Conservation (phyloP, 2,329 filamentous ascomycete genomes). For the Graphiopsis chlorocephala region DNA sequence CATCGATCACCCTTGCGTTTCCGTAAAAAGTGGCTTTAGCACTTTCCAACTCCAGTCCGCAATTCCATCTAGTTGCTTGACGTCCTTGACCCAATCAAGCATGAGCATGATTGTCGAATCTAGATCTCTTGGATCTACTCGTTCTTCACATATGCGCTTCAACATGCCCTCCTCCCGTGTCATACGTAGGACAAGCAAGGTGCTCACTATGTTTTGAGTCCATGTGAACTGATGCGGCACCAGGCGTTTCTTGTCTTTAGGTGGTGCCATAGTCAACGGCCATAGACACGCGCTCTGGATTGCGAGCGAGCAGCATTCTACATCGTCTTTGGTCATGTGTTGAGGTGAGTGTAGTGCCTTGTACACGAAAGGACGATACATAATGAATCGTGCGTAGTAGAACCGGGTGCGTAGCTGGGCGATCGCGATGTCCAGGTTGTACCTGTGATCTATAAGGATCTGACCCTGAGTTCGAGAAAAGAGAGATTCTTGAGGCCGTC, state of each 20-base stretch:
- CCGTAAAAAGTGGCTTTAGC: slow-evolving; percentile 43
- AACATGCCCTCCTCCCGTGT: slow-evolving; percentile 53
- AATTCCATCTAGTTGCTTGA: slow-evolving; percentile 53
- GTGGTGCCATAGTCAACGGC: slow-evolving; percentile 43
- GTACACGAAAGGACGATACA: slow-evolving; percentile 58
- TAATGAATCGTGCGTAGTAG: slow-evolving; percentile 57
- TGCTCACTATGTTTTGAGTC: slow-evolving; percentile 59
- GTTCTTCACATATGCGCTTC: slow-evolving; percentile 46
- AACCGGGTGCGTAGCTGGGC: slow-evolving; percentile 58
- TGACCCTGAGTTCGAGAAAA: slow-evolving; percentile 22
- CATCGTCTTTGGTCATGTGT: slow-evolving; percentile 52
- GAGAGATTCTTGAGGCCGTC: too few species aligned
- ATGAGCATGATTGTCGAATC: slow-evolving; percentile 54
- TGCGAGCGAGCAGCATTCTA: slow-evolving; percentile 53
- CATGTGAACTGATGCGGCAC: slow-evolving; percentile 60
- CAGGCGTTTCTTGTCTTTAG: slow-evolving; percentile 56
- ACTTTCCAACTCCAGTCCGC: slow-evolving; percentile 57
- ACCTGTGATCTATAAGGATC: slow-evolving; percentile 37
- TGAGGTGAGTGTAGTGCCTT: slow-evolving; percentile 59
- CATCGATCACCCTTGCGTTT: not conserved
- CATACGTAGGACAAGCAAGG: slow-evolving; percentile 56
- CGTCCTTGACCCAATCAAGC: slow-evolving; percentile 59
- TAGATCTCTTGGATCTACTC: slow-evolving; percentile 49
- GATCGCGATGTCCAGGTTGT: slow-evolving; percentile 55
- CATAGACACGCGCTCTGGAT: slow-evolving; percentile 48